Conservation (phyloP, 345 rosid species). For the Bruguiera parviflora region DNA sequence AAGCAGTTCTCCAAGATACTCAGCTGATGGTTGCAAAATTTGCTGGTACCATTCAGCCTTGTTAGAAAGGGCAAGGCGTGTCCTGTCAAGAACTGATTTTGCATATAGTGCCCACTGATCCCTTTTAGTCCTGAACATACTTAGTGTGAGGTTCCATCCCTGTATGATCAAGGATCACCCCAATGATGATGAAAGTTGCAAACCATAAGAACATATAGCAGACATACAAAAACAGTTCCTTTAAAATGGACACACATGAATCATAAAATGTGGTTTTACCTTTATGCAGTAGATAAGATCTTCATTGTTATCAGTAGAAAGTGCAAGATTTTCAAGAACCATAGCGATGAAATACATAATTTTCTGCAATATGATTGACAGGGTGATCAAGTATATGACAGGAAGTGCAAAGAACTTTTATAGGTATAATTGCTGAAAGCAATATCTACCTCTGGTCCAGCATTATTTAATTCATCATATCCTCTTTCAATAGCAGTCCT, state of each 20-base stretch:
- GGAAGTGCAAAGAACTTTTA: not conserved
- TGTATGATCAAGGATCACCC: slow-evolving; percentile 30
- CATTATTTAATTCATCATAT: slow-evolving; percentile 68
- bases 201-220: slow-evolving; percentile 11
- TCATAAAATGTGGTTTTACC: slow-evolving; percentile 36
- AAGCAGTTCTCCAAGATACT: slow-evolving; percentile 87
- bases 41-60: slow-evolving; percentile 85
- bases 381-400: not conserved
- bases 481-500: slow-evolving; percentile 97
- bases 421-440: slow-evolving; percentile 5
- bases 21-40: slow-evolving; percentile 91
- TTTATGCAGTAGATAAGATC: slow-evolving; percentile 89
- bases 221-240: not conserved
- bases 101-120: slow-evolving; percentile 87
- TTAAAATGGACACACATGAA: not conserved
- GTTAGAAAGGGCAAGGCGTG: slow-evolving; percentile 79
- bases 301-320: slow-evolving; percentile 89
- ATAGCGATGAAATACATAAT: slow-evolving; percentile 69
- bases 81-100: slow-evolving; percentile 93
- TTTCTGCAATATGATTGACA: slow-evolving; percentile 53
- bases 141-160: slow-evolving; percentile 83
- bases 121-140: slow-evolving; percentile 52
- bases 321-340: slow-evolving; percentile 89
- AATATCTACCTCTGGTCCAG: slow-evolving; percentile 74
- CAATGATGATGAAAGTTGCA: not conserved